A percentile compares a stretch with the other conserved stretches of the same genome.
phyloP scores from a whole-genome alignment of 768 basidiomycete species.

The Scleroderma citrinum region DNA sequence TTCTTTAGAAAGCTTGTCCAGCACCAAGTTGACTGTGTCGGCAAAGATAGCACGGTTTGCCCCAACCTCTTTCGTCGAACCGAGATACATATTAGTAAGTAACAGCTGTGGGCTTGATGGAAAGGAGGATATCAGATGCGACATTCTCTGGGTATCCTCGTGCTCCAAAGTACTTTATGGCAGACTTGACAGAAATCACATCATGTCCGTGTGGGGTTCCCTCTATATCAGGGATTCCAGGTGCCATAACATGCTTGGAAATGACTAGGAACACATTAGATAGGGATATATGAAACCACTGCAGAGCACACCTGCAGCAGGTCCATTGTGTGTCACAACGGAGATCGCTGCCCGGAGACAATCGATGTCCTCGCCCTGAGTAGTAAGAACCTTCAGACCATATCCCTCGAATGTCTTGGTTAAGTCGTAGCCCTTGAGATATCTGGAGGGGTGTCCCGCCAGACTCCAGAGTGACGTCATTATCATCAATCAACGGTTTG shows the following conservation, averaged over 20 bases:
- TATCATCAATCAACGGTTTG: constrained; percentile 85
- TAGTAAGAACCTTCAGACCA: constrained; percentile 69
- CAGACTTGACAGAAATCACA: constrained; percentile 77
- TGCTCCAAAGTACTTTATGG: constrained; percentile 63
- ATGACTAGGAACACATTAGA: constrained; percentile 42
- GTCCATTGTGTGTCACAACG: constrained; percentile 58
- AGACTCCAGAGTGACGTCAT: constrained; percentile 92
- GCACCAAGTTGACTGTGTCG: constrained; percentile 73
- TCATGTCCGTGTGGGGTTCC: constrained; percentile 80
- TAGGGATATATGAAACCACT: background rate
- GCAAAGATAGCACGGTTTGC: constrained; percentile 84
- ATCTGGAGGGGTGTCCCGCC: constrained; percentile 84
- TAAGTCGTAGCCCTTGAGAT: constrained; percentile 74
- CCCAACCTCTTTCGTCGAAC: constrained; percentile 66
- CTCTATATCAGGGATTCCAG: constrained; percentile 68
- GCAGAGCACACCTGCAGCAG: constrained; percentile 57
- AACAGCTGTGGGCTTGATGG: constrained; percentile 53
- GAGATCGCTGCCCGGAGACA: constrained; percentile 65
- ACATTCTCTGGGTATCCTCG: constrained; percentile 51
- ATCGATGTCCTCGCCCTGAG: constrained; percentile 76
- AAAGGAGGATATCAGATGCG: constrained; percentile 48
- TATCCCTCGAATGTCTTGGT: constrained; percentile 72
- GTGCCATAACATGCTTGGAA: constrained; percentile 63
- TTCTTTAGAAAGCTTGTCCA: constrained; percentile 70
- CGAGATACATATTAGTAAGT: constrained; percentile 63